phyloP scores from a whole-genome alignment of 2,329 filamentous ascomycete species.

The Xylaria multiplex region DNA sequence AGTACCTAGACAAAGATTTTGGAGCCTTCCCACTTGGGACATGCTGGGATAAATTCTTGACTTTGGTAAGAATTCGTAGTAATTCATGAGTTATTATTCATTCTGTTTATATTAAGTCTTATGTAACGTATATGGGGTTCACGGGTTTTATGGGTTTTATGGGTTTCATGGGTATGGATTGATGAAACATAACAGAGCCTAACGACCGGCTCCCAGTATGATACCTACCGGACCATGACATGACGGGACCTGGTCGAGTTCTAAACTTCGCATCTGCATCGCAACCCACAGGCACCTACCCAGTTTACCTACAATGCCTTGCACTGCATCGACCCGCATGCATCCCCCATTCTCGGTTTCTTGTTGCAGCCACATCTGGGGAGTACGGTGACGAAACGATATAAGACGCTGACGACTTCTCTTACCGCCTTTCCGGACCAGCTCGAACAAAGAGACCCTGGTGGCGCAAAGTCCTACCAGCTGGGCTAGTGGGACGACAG shows the following conservation, averaged over 20 bases:
- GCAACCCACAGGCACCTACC: conserved; percentile 23
- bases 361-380: conserved; percentile 40
- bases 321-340: conserved; percentile 36
- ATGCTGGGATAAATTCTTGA: conserved; percentile 17
- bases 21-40: conserved; percentile 8
- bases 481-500: conserved; percentile 29
- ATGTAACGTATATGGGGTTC: conserved; percentile 16
- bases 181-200: conserved; percentile 24
- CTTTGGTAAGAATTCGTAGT: background rate
- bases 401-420: conserved; percentile 35
- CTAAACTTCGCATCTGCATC: conserved; percentile 31
- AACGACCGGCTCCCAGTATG: conserved; percentile 28
- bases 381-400: conserved; percentile 28
- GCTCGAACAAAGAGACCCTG: conserved; percentile 25
- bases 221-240: conserved; percentile 28
- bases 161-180: conserved; percentile 14
- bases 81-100: background rate
- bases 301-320: conserved; percentile 29
- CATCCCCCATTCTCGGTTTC: conserved; percentile 37
- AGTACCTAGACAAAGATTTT: background rate
- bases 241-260: conserved; percentile 32
- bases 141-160: too few relatives aligned
- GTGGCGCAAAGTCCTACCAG: conserved; percentile 32
- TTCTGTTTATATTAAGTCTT: conserved; percentile 12
- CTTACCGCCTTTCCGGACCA: conserved; percentile 42